These are phyloP conservation scores for Beauveria bassiana DNA, from an alignment of 2,329 filamentous ascomycete genomes.

Conservation along the genomic window DNA sequence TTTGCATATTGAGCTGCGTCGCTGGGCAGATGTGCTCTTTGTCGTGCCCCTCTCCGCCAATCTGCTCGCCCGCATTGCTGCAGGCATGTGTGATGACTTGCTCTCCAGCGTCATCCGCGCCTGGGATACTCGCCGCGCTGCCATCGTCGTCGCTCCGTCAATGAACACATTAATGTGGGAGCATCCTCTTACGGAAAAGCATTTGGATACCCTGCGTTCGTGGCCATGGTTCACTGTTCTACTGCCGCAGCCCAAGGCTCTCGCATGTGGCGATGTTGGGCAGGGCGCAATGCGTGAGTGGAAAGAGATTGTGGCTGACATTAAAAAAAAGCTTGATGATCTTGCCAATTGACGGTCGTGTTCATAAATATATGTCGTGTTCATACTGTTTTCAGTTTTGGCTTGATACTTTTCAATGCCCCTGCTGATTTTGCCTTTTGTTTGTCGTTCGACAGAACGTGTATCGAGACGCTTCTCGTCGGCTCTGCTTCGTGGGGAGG, in stretches of 20 bases:
- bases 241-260: constrained; percentile 62
- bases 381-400: not conserved
- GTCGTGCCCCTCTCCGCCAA: constrained; percentile 81
- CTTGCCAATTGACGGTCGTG: not conserved
- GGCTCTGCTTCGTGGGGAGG: too few relatives aligned
- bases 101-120: constrained; percentile 69
- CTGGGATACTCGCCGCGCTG: constrained; percentile 69
- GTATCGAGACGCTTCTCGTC: too few relatives aligned
- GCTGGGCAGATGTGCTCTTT: constrained; percentile 70
- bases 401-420: not conserved
- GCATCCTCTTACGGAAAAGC: constrained; percentile 70
- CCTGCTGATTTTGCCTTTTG: too few relatives aligned
- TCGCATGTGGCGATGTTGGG: constrained; percentile 81
- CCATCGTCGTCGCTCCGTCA: constrained; percentile 69
- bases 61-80: constrained; percentile 72
- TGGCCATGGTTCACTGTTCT: constrained; percentile 64
- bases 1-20: constrained; percentile 80
- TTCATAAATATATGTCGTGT: not conserved
- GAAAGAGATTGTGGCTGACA: constrained; percentile 60
- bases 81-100: constrained; percentile 71
- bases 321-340: constrained; percentile 24
- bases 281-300: constrained; percentile 78
- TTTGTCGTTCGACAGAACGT: too few relatives aligned
- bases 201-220: constrained; percentile 60
- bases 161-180: constrained; percentile 93